These are phyloP conservation scores for Ehretia macrophylla DNA, from an alignment of 257 asterid genomes.

Conservation along the genomic window DNA sequence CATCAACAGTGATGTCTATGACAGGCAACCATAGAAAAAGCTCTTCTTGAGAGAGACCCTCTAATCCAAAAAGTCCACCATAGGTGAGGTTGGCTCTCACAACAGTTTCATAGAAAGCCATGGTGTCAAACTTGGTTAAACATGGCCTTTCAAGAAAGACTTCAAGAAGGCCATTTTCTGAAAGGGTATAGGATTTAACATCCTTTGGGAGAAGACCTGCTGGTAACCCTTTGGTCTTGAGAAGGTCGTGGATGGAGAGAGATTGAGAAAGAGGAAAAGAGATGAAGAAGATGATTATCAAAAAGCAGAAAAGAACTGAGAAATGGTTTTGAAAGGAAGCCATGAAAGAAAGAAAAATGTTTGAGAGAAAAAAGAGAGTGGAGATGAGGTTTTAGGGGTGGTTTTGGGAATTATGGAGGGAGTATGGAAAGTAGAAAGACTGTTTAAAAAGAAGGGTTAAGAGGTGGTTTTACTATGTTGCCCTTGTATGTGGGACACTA, in stretches of 20 bases:
- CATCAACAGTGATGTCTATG: constrained; percentile 66
- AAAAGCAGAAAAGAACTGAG: constrained; percentile 5
- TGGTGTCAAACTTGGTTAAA: constrained; percentile 77
- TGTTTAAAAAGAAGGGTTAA: constrained; percentile 20
- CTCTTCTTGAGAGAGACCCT: constrained; percentile 89
- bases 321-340: constrained; percentile 25
- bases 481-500: constrained; percentile 9
- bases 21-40: constrained; percentile 91
- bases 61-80: constrained; percentile 73
- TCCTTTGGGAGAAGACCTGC: constrained; percentile 79
- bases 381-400: constrained; percentile 26
- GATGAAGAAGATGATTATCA: constrained; percentile 12
- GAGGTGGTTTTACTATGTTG: constrained; percentile 15
- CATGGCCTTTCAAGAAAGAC: constrained; percentile 82
- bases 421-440: constrained; percentile 29
- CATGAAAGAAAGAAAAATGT: constrained; percentile 23
- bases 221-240: constrained; percentile 72
- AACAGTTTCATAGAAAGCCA: constrained; percentile 75
- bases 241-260: constrained; percentile 74
- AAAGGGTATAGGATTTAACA: constrained; percentile 54
- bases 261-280: constrained; percentile 14
- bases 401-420: constrained; percentile 35
- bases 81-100: constrained; percentile 68
- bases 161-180: constrained; percentile 62
- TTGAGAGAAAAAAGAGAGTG: not conserved